Base-by-base conservation (phyloP, 192 early-diverging fungal genomes). In the Coemansia sp. region DNA sequence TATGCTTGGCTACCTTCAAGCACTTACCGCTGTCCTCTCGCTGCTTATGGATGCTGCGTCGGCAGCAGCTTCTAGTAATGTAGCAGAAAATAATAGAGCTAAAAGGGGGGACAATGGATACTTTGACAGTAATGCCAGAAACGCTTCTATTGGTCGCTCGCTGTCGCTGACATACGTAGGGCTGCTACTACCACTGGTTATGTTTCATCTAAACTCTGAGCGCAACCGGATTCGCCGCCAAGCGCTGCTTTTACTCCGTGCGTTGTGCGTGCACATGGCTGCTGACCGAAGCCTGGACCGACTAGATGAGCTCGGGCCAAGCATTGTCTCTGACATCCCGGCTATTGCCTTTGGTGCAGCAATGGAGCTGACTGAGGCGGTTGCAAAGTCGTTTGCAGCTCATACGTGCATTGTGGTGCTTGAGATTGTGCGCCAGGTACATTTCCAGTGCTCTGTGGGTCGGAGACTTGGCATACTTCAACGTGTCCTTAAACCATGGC, bases 321-420 rank as follows among this genome's bases (percentile, higher is more conserved):
- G 74, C 57, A 82, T 82, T 17, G 71, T 76, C 3, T 70, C 70
- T 0, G 74, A 76, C 54, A 72, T 82, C 24, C 74, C 74, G 17
- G 70, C 74, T 8, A 68, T 76, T 32, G 79, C 79, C 3, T 50
- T 64, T 6, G 46, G 29, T 0, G 79, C 79, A 0, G 79, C 70
- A 0, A 31, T 8, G 22, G 20, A 61, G 33, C 61, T 82, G 53
- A 53, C 58, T 0, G 64, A 30, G 0, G 65, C 68, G 0, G 74
- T 74, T 20, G 78, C 78, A 10, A 30, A 52, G 23, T 63, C 78
- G 24, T 71, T 81, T 66, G 61, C 55, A 1, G 50, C 52, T 6
- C 67, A 81, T 23, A 75, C 78, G 27, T 51, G 50, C 0, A 10
- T 21, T 0, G 70, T 72, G 4, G 33, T 76, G 6, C 58, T 72